phyloP scores from a whole-genome alignment of 768 basidiomycete genomes.

The Naganishia onofrii region DNA sequence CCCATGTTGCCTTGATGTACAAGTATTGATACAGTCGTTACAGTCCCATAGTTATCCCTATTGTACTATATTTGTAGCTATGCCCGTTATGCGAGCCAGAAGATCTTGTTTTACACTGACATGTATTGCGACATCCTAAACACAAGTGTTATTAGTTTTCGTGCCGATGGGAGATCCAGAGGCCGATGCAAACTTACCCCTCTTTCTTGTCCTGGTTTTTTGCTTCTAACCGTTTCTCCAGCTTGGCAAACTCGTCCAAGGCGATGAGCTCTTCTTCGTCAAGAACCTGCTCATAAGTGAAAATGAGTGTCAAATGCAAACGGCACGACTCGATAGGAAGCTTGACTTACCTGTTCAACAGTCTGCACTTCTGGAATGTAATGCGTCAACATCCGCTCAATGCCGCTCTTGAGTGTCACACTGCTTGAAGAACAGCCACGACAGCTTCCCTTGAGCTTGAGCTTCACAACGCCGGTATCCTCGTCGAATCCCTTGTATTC shows the following conservation, averaged over 20 bases:
- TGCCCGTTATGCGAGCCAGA: constrained; percentile 9
- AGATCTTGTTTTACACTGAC: constrained; percentile 18
- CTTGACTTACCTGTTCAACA: constrained; percentile 52
- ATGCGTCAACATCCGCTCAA: constrained; percentile 98
- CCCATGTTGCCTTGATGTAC: background rate
- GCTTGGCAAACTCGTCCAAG: constrained; percentile 79
- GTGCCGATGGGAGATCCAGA: background rate
- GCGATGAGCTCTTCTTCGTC: constrained; percentile 87
- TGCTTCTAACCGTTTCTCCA: constrained; percentile 66
- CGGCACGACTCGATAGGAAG: background rate
- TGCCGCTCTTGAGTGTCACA: constrained; percentile 92
- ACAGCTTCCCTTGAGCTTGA: constrained; percentile 96
- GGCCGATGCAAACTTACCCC: constrained; percentile 6
- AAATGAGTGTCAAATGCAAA: background rate
- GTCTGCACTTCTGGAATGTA: constrained; percentile 69
- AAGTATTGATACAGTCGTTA: constrained; percentile 14
- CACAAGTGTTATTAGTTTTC: background rate
- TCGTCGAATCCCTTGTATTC: constrained; percentile 90
- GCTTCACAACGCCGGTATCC: constrained; percentile 69
- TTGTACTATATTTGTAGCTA: constrained; percentile 20
- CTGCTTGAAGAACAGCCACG: constrained; percentile 90
- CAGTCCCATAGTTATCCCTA: background rate
- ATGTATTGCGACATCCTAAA: constrained; percentile 32
- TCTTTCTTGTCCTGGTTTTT: constrained; percentile 45
- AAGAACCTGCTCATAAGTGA: constrained; percentile 62